Evolutionary conservation across 83 land plant genomes (phyloP).

Genomic region (Diphasiastrum complanatum): DNA sequence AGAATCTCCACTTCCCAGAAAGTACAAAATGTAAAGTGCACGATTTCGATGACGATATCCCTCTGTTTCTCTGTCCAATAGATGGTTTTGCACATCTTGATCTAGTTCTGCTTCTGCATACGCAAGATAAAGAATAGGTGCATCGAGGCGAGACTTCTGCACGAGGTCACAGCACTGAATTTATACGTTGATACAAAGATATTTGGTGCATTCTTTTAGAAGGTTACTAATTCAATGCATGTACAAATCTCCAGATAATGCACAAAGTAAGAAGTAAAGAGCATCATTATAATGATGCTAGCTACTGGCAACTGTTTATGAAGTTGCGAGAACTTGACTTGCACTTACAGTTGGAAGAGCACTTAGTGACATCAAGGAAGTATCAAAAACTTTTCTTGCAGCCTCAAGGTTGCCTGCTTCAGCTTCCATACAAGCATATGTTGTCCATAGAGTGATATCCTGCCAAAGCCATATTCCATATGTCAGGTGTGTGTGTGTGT

Average conservation of each 20-base stretch:
- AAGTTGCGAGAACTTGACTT: not conserved
- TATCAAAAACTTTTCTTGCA: constrained; percentile 92
- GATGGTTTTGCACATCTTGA: too few species aligned
- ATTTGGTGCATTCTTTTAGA: too few species aligned
- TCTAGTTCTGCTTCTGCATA: constrained; percentile 82
- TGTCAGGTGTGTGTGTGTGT: too few species aligned
- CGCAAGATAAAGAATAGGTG: constrained; percentile 61
- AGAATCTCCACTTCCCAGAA: constrained; percentile 51
- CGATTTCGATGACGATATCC: constrained; percentile 30
- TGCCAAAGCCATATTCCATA: too few species aligned
- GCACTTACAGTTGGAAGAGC: constrained; percentile 65
- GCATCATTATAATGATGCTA: too few species aligned
- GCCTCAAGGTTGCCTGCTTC: constrained; percentile 63
- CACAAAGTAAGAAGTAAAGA: too few species aligned
- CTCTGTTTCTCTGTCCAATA: too few species aligned
- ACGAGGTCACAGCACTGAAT: not conserved
- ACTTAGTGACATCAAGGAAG: constrained; percentile 57
- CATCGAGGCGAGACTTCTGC: constrained; percentile 56
- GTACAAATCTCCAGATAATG: too few species aligned
- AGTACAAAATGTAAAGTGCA: constrained; percentile 63
- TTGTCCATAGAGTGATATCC: constrained; percentile 81
- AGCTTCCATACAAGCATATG: constrained; percentile 82
- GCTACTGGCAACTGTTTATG: too few species aligned
- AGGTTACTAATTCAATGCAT: too few species aligned
- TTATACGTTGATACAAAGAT: too few species aligned